Evolutionary conservation across 2,329 filamentous ascomycete species (phyloP), one percentile per base, ranked within the genome.

Genomic region (Trichoderma semiorbis): DNA sequence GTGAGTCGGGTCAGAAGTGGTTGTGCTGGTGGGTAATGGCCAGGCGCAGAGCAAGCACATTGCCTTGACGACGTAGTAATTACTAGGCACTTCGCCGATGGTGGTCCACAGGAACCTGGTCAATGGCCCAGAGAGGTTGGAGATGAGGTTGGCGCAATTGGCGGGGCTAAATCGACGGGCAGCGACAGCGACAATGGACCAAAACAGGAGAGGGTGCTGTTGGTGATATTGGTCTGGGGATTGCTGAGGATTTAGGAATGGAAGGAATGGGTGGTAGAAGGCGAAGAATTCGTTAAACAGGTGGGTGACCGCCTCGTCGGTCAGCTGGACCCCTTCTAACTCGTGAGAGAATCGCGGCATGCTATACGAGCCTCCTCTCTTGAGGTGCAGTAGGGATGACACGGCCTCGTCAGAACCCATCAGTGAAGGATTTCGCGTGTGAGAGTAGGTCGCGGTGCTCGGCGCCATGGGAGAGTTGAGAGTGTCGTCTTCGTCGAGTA

Each of bases 21-120:
- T 94, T 6, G 91, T 93, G 80, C 91, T 94, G n/a, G 91, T 93
- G 0, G 93, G 93, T 47, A 95, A 82, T 7, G 93, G 93, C 93
- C 93, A 96, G 6, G 91, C 93, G 80, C 93, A 95, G 55, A 95
- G 82, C 71, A 96, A 82, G 77, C 92, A 94, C 75, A 95, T 84
- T 2, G 92, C 93, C 82, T 95, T 95, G 79, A 95, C 92, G 72
- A 94, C 90, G 77, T 91, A 92, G 79, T 95, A 93, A 75, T 89
- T 93, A 78, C 91, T 92, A 1, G 93, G 92, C 0, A 94, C 92
- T 73, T 93, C 90, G 28, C 90, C 90, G 62, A 95, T 89, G 1
- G 92, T 94, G 57, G 88, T 88, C 92, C 93, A 95, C 47, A 95
- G 84, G 74, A 95, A 84, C 74, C 90, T 86, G 14, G 91, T 92